Evolutionary conservation across 208 protist genomes (phyloP).

Genomic region (Leishmania lainsoni): DNA sequence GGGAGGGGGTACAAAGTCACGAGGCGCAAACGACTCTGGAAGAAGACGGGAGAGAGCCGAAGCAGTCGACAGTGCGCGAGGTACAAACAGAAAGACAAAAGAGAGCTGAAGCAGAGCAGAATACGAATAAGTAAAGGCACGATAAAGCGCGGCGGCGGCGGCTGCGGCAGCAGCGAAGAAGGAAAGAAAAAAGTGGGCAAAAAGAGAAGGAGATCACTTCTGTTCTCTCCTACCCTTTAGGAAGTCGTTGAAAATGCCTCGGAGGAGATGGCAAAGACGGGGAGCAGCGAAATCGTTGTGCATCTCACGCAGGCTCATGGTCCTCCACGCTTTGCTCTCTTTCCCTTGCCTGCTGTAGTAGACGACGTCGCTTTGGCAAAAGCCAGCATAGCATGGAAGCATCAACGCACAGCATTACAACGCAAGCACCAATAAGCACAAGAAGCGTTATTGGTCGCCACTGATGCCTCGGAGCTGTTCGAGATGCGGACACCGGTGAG

Average conservation of each 20-base stretch:
- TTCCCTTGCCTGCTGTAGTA: slow-evolving; percentile 8
- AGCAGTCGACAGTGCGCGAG: not conserved
- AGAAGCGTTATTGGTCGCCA: slow-evolving; percentile 3
- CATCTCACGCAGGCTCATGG: not conserved
- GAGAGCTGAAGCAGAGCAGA: not conserved
- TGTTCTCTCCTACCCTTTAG: not conserved
- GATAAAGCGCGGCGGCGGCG: not conserved
- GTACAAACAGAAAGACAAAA: not conserved
- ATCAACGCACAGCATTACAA: slow-evolving; percentile 1
- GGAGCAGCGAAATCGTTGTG: not conserved
- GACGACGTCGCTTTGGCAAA: slow-evolving; percentile 3
- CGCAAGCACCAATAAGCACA: not conserved
- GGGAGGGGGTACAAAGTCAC: not conserved
- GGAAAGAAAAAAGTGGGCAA: not conserved
- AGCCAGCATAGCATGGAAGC: not conserved
- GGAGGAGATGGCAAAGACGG: not conserved
- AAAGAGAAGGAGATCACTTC: not conserved
- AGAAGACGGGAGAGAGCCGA: not conserved
- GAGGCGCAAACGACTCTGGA: not conserved
- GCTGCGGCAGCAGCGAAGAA: not conserved
- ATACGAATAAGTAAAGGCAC: not conserved
- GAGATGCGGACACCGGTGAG: not conserved
- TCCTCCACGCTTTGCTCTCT: not conserved
- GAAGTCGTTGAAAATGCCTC: not conserved
- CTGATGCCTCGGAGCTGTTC: not conserved